Base-by-base conservation (phyloP, 371 early-diverging fungal species). In the Saksenaea vasiformis region DNA sequence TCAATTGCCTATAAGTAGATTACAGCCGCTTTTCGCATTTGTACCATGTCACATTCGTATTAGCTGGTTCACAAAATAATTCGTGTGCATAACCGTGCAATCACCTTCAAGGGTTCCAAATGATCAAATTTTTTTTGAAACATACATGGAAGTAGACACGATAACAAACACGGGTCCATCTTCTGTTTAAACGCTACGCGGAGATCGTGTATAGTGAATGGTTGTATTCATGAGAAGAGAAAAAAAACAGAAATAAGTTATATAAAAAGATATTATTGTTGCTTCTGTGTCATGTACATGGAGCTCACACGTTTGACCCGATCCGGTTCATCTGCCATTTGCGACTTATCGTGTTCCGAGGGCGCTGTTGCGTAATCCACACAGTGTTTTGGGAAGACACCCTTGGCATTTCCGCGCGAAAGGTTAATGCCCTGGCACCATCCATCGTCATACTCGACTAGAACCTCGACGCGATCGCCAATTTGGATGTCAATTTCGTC, bases 401-500 rank as follows among this genome's bases (percentile, higher is more conserved):
- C 88, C 70, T 84, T 79, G 17, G 70, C 65, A 26, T 83, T 77
- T 19, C 84, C 85, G 19, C 85, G 78, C 17, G 86, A 74, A 14
- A 87, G 76, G 57, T 89, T 89, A 66, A 85, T 71, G 39, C 88
- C 88, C 61, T 84, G 76, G 47, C 84, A 83, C 90, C 90, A 90
- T 1, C 90, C 90, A 69, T 90, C 90, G 60, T 90, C 90, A 58
- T 85, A 90, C 63, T 87, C 87, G 8, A 81, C 79, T 55, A 87
- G 47, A 10, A 90, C 71, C 31, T 86, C 82, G 0, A 90, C 84
- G 31, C 83, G 79, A 27, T 90, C 91, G 5, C 88, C 88, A 13
- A 74, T 69, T 10, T 84, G 80, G 14, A 90, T 80, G 57, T 87
- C 87, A 54, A 90, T 73, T 67, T 90, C 91, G 66, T 90, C 91